These are phyloP conservation scores for Balakata baccata DNA, from an alignment of 345 rosid genomes.

Conservation along the genomic window DNA sequence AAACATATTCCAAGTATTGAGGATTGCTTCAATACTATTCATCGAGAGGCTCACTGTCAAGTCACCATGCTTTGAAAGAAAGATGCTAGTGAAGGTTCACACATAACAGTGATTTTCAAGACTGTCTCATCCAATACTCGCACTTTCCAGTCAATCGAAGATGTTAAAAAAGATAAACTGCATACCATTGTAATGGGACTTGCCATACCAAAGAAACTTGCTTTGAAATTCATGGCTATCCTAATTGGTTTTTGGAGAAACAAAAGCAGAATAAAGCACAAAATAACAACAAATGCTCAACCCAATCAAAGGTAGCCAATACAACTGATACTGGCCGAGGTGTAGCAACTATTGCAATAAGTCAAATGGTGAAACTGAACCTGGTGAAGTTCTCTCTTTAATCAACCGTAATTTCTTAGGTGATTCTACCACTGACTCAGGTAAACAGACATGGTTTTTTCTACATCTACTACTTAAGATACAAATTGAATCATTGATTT, in stretches of 20 bases:
- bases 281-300: neutral
- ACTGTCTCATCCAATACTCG: neutral
- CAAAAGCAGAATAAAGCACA: neutral
- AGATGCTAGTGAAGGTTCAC: too few species aligned
- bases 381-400: neutral
- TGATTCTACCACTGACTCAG: neutral
- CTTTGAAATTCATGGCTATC: neutral
- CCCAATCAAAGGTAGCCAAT: neutral
- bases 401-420: neutral
- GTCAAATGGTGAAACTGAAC: neutral
- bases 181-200: neutral
- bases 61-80: slow-evolving; percentile 2
- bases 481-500: neutral
- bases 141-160: neutral
- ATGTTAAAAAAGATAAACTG: neutral
- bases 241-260: neutral
- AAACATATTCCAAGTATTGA: neutral
- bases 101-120: neutral
- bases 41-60: neutral
- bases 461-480: neutral
- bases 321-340: neutral
- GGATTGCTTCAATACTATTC: neutral
- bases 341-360: too few species aligned
- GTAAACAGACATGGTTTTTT: neutral
- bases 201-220: neutral